Conservation (phyloP, 2,329 filamentous ascomycete genomes). For the Plectosphaerella sp. region DNA sequence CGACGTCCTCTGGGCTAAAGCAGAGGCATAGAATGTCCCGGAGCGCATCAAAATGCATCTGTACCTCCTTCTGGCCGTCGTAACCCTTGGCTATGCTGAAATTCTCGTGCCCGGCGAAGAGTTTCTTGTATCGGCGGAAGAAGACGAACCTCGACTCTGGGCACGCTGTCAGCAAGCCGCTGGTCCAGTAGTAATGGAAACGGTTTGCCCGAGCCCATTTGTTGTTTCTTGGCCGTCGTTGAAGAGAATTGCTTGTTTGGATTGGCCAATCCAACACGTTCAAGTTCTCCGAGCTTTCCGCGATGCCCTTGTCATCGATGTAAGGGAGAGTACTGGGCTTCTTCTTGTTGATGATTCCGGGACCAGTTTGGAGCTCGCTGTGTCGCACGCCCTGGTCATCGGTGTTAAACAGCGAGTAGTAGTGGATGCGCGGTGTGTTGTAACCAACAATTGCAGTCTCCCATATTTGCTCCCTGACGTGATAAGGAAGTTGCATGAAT, state of each 20-base stretch:
- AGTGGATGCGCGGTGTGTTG: background rate
- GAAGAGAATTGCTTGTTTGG: background rate
- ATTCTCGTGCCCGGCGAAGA: background rate
- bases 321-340: background rate
- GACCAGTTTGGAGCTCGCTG: background rate
- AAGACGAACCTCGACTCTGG: background rate
- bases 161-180: background rate
- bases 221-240: background rate
- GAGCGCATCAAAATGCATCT: background rate
- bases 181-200: background rate
- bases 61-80: background rate
- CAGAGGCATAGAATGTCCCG: background rate
- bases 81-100: background rate
- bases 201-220: background rate
- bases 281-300: background rate
- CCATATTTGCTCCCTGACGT: background rate
- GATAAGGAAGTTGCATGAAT: background rate
- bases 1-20: background rate
- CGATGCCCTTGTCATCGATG: background rate
- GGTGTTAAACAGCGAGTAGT: background rate
- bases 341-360: background rate
- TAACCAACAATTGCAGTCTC: background rate
- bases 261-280: background rate
- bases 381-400: background rate
- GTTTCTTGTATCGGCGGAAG: background rate